These are phyloP conservation scores for Barnettozyma sucrosica DNA, from an alignment of 805 yeast species.

Conservation along the genomic window DNA sequence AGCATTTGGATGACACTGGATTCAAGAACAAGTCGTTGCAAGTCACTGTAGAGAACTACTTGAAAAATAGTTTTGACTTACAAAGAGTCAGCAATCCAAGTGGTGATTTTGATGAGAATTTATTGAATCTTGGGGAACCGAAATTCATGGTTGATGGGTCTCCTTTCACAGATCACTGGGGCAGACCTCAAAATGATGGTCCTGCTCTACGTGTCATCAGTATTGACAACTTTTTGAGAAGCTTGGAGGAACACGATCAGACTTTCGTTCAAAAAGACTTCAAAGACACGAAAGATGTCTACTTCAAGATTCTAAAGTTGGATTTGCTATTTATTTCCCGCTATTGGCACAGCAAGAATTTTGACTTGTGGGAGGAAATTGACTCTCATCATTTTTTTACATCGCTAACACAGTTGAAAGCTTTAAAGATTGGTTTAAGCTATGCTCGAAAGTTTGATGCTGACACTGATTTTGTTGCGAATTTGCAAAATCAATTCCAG, in stretches of 20 bases:
- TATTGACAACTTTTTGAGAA: slow-evolving; percentile 46
- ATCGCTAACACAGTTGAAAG: slow-evolving; percentile 63
- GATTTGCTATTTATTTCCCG: slow-evolving; percentile 61
- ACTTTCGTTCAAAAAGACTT: slow-evolving; percentile 27
- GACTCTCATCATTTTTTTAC: slow-evolving; percentile 76
- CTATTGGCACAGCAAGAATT: slow-evolving; percentile 63
- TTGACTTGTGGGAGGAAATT: slow-evolving; percentile 93
- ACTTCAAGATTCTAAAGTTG: slow-evolving; percentile 49
- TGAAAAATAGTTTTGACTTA: slow-evolving; percentile 48
- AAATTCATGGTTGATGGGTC: slow-evolving; percentile 67
- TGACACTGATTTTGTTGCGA: slow-evolving; percentile 21
- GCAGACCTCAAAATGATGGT: slow-evolving; percentile 94
- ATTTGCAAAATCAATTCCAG: slow-evolving; percentile 19
- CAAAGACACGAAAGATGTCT: slow-evolving; percentile 32
- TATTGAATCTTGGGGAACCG: slow-evolving; percentile 81
- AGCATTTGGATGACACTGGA: slow-evolving; percentile 41
- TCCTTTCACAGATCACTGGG: slow-evolving; percentile 70
- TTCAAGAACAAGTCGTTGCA: slow-evolving; percentile 23
- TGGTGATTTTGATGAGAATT: slow-evolving; percentile 45
- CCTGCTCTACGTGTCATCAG: slow-evolving; percentile 79
- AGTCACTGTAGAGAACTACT: slow-evolving; percentile 48
- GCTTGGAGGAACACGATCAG: slow-evolving; percentile 31
- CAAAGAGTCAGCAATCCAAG: slow-evolving; percentile 68
- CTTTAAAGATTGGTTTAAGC: slow-evolving; percentile 51
- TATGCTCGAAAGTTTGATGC: slow-evolving; percentile 30